Conservation (phyloP, 768 basidiomycete genomes). For the Suillus luteus region DNA sequence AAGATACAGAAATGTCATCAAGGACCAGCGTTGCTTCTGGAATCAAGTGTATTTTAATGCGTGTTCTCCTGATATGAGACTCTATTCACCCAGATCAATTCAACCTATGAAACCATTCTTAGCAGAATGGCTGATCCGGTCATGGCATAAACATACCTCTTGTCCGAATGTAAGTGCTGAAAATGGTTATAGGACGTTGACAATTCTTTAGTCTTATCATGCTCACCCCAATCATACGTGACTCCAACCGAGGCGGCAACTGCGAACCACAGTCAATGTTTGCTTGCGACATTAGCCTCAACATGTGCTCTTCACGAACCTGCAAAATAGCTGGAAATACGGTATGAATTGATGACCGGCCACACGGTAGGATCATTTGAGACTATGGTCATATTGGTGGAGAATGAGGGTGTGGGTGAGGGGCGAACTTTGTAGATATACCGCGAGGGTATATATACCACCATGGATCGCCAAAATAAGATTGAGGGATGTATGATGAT, state of each 20-base stretch:
- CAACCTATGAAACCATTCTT: background rate
- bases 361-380: background rate
- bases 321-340: background rate
- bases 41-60: background rate
- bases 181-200: background rate
- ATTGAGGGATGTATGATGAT: background rate
- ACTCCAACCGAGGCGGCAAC: background rate
- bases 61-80: background rate
- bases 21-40: background rate
- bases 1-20: background rate
- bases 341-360: background rate
- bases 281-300: background rate
- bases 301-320: background rate
- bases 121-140: background rate
- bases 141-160: background rate
- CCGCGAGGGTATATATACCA: background rate
- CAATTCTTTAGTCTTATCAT: background rate
- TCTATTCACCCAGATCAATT: background rate
- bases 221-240: background rate
- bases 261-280: background rate
- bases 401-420: background rate
- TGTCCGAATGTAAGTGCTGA: background rate
- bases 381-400: background rate
- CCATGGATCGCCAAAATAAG: background rate
- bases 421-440: background rate